Evolutionary conservation across 1,284 basidiomycete genomes (phyloP).

Genomic region (Somion occarium): DNA sequence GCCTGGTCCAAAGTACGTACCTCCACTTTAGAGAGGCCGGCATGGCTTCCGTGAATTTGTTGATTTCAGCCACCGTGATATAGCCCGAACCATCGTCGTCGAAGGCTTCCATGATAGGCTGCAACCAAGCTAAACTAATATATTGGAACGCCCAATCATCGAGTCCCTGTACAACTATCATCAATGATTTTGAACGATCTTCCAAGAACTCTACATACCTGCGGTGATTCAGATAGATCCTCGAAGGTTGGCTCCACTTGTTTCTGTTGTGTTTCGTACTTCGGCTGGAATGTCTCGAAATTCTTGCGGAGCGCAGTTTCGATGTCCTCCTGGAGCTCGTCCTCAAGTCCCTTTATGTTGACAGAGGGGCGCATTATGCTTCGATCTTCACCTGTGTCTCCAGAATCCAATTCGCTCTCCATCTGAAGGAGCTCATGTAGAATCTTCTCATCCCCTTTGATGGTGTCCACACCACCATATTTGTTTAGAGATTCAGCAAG

Average conservation of each 20-base stretch:
- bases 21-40: slow-evolving; percentile 21
- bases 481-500: no score
- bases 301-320: neutral
- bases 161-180: no score
- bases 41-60: slow-evolving; percentile 31
- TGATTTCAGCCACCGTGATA: slow-evolving; percentile 43
- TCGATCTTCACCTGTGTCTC: no score
- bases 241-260: no score
- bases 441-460: no score
- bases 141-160: slow-evolving; percentile 39
- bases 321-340: slow-evolving; percentile 1
- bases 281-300: neutral
- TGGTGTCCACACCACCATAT: no score
- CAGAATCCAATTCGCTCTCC: no score
- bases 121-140: slow-evolving; percentile 37
- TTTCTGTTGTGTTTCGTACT: neutral
- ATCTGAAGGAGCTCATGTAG: no score
- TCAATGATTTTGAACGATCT: no score
- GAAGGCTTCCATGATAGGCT: slow-evolving; percentile 41
- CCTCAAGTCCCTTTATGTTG: neutral
- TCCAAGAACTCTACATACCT: no score
- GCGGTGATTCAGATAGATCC: no score
- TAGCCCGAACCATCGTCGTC: slow-evolving; percentile 47
- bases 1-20: slow-evolving; percentile 20
- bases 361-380: neutral